These are phyloP conservation scores for Russula dissimulans DNA, from an alignment of 768 basidiomycete species.

Conservation along the genomic window DNA sequence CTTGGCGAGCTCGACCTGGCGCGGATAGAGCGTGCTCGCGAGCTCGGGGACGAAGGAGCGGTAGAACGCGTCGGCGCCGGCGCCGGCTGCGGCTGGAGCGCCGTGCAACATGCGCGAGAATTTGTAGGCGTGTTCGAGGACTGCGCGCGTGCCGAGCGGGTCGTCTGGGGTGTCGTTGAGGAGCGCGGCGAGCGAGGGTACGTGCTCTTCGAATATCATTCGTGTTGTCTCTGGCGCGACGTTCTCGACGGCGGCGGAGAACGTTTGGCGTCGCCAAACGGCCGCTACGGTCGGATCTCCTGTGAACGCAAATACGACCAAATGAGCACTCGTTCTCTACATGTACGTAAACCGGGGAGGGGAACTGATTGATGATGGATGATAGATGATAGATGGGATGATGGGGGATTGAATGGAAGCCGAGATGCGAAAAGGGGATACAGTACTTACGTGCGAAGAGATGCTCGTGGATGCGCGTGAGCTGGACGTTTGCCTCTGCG, in stretches of 20 bases:
- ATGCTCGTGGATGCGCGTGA: constrained; percentile 82
- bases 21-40: constrained; percentile 60
- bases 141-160: constrained; percentile 35
- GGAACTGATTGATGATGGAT: no score
- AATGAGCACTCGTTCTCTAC: not conserved
- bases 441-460: constrained; percentile 62
- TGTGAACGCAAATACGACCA: constrained; percentile 23
- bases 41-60: constrained; percentile 82
- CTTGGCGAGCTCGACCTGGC: constrained; percentile 78
- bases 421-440: not conserved
- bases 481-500: constrained; percentile 71
- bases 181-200: constrained; percentile 52
- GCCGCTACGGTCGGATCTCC: constrained; percentile 83
- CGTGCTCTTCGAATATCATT: constrained; percentile 60
- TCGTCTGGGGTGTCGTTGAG: constrained; percentile 30
- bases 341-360: no score
- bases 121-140: constrained; percentile 64
- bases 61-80: constrained; percentile 62
- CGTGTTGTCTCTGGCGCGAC: constrained; percentile 64
- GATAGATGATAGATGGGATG: no score
- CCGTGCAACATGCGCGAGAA: constrained; percentile 86
- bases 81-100: constrained; percentile 42
- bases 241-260: constrained; percentile 74
- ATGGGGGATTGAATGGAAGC: no score
- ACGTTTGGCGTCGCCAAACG: constrained; percentile 86